Percentiles rank a stretch among this genome's conserved stretches.
Evolutionary conservation across 2,329 filamentous ascomycete species (phyloP).

Genomic region (Curvularia eragrostidis): DNA sequence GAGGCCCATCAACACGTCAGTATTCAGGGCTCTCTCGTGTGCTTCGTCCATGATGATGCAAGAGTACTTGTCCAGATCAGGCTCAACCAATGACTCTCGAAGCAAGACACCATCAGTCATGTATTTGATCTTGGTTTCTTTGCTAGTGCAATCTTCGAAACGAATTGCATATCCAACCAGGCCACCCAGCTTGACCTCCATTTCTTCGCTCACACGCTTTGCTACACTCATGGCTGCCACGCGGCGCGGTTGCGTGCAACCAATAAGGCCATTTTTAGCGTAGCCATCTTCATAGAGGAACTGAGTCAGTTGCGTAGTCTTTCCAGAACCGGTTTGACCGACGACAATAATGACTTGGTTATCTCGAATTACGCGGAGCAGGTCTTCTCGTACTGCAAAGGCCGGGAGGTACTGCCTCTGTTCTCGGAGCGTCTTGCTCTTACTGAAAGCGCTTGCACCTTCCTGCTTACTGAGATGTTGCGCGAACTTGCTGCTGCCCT

Average conservation of each 20-base stretch:
- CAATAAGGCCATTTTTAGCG: constrained; percentile 84
- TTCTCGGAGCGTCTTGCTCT: constrained; percentile 86
- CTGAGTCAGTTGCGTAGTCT: constrained; percentile 96
- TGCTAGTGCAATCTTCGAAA: constrained; percentile 97
- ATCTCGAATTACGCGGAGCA: constrained; percentile 89
- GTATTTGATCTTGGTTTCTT: constrained; percentile 95
- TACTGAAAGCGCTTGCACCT: constrained; percentile 86
- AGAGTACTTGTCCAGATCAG: constrained; percentile 92
- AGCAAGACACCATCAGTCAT: constrained; percentile 98
- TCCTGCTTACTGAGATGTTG: constrained; percentile 88
- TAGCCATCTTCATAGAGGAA: constrained; percentile 97
- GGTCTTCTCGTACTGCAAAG: constrained; percentile 93
- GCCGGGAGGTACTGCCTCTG: constrained; percentile 93
- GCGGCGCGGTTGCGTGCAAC: constrained; percentile 93
- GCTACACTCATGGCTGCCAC: constrained; percentile 99
- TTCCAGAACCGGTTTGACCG: constrained; percentile 95
- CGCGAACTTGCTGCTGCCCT: constrained; percentile 78
- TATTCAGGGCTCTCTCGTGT: constrained; percentile 94
- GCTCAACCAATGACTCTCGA: constrained; percentile 89
- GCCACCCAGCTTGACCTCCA: constrained; percentile 89
- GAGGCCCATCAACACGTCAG: constrained; percentile 94
- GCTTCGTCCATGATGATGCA: constrained; percentile 99
- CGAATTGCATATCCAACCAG: constrained; percentile 96
- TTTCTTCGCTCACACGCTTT: constrained; percentile 97
- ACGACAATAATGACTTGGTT: constrained; percentile 98